Evolutionary conservation across 2,329 filamentous ascomycete species (phyloP), one percentile per base, ranked within the genome.

Genomic region (Madurella fahalii): DNA sequence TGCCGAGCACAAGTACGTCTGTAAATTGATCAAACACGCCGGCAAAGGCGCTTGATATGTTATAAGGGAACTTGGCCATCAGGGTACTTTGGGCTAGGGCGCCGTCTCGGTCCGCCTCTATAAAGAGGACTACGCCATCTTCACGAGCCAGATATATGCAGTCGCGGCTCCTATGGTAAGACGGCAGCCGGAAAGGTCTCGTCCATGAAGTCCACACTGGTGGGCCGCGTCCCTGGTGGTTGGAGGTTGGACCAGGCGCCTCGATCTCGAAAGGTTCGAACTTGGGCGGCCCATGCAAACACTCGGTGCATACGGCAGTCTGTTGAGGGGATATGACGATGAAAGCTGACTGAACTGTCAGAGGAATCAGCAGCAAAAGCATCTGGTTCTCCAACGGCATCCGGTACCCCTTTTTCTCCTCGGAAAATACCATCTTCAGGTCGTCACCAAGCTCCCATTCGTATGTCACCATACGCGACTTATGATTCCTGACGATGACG

Each of bases 181-280:
- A 71, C 56, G 79, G 79, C 20, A 84, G 79, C 8, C 93, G 84
- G 56, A 83, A 80, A 2, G 91, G 88, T 56, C 89, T 82, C 30
- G 90, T 84, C 92, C 93, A 99, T 20, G 87, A 83, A 3, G 87
- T 87, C 89, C 91, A 96, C 3, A 89, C 70, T 1, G 87, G 87
- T 40, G 58, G 66, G 37, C 65, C 71, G 34, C 57, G 68, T 25
- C 76, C 82, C 57, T 77, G 74, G 60, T 77, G 74, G 34, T 78
- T 74, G 34, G 68, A 60, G 0, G 77, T 80, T 9, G 70, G 67
- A 0, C 69, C 66, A 12, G 71, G 73, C 30, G 69, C 61, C 32
- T 71, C 66, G 2, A 78, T 69, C 39, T 73, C 65, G 32, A 82
- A 73, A 5, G 67, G 64, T 47, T 76, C 72, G 53, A 79, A 81